A percentile compares a stretch with the other conserved stretches of the same genome.
Evolutionary conservation across 306 rosid genomes (phyloP).

Genomic region (Oxytropis ochrocephala): DNA sequence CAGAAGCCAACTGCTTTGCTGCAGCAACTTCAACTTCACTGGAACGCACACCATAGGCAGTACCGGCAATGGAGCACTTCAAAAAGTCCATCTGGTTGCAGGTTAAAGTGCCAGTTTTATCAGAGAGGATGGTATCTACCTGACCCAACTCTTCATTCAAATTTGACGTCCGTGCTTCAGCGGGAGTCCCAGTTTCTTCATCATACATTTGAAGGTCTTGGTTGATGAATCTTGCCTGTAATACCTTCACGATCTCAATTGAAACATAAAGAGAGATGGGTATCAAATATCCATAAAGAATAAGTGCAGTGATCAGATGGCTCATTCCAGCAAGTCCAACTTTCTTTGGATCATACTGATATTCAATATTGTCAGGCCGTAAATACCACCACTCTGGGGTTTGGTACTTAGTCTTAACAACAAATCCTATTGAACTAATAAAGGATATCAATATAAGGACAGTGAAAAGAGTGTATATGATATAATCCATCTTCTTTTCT

Average conservation of each 20-base stretch:
- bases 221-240: conserved; percentile 87
- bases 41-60: conserved; percentile 66
- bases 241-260: conserved; percentile 94
- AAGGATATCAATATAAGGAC: conserved; percentile 72
- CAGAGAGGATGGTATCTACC: conserved; percentile 98
- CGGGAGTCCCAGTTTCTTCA: conserved; percentile 80
- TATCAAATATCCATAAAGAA: conserved; percentile 94
- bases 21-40: conserved; percentile 99
- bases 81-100: conserved; percentile 99
- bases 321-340: conserved; percentile 68
- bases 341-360: conserved; percentile 48
- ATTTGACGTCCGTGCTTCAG: conserved; percentile 90
- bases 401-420: conserved; percentile 52
- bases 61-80: conserved; percentile 94
- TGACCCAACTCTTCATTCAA: conserved; percentile 98
- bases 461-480: conserved; percentile 78
- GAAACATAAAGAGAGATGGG: conserved; percentile 98
- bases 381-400: conserved; percentile 68
- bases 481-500: conserved; percentile 84
- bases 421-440: conserved; percentile 84
- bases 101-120: conserved; percentile 97
- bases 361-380: conserved; percentile 39
- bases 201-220: conserved; percentile 88
- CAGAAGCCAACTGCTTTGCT: conserved; percentile 76
- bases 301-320: conserved; percentile 92